Evolutionary conservation across 1,284 basidiomycete species (phyloP), one percentile per base, ranked within the genome.

Genomic region (Papiliotrema fonsecae): DNA sequence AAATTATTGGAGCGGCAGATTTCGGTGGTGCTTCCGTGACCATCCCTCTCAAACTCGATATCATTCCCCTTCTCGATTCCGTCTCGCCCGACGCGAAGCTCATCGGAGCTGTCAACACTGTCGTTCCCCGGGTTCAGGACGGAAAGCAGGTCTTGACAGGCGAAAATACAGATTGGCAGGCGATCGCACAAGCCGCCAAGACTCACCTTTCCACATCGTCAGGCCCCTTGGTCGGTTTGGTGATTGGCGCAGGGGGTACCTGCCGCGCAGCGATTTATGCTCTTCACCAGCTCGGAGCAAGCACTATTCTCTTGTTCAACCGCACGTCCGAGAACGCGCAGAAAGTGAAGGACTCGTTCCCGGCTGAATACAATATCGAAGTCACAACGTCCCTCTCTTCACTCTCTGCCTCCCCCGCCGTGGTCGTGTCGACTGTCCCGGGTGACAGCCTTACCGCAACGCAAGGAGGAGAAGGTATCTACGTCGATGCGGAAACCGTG

Each of bases 1-100:
- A 78, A 0, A 77, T 84, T 2, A 76, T 97, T 14, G 71, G 77
- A 0, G 76, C 81, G 7, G 77, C 82, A 0, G 81, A 85, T 47
- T 98, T 97, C 72, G 94, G 94, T 16, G 94, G 94, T 3, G 93
- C 93, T 6, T 91, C 88, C 6, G 91, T 97, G 22, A 99, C 96
- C 4, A 94, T 96, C 55, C 92, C 92, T 2, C 85, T 86, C 77
- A 97, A 97, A 74, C 76, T 93, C 36, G 85, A 89, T 51, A 79
- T 96, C 56, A 88, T 96, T 42, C 80, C 85, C 1, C 76, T 87
- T 13, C 79, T 97, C 31, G 84, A 90, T 59, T 74, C 76, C 37
- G 75, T 96, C 31, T 87, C 89, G 0, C 81, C 82, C 2, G 83
- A 89, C 36, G 93, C 88, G 0, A 77, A 82, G 59, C 77, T 80